Conservation (phyloP, 73 alveolate genomes). For the Stentor coeruleus region DNA sequence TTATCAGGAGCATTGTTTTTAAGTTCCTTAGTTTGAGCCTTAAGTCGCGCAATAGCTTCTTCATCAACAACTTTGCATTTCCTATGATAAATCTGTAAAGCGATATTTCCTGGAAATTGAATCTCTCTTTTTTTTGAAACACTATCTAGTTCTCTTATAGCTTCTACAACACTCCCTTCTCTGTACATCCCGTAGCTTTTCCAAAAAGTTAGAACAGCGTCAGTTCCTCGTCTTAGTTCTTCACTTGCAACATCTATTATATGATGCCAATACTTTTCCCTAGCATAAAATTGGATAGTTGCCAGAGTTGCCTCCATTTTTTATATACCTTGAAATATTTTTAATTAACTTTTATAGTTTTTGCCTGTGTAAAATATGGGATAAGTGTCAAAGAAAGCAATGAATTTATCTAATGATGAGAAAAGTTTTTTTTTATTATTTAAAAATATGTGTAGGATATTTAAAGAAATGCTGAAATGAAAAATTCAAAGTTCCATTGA, state of each 20-base stretch:
- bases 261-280: conserved; percentile 79
- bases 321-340: no score
- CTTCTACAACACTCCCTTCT: conserved; percentile 94
- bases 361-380: no score
- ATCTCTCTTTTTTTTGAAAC: conserved; percentile 85
- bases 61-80: conserved; percentile 82
- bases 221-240: conserved; percentile 88
- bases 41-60: conserved; percentile 41
- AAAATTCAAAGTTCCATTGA: no score
- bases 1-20: conserved; percentile 70
- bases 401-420: no score
- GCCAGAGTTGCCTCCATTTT: conserved; percentile 79
- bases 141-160: conserved; percentile 90
- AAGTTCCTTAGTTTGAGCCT: conserved; percentile 35
- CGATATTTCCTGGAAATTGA: conserved; percentile 80
- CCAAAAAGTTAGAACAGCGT: conserved; percentile 96
- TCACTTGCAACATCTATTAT: conserved; percentile 62
- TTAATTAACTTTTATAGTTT: no score
- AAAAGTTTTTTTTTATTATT: no score
- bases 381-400: no score
- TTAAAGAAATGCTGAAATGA: no score
- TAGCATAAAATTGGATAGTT: conserved; percentile 63
- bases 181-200: conserved; percentile 88
- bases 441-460: no score
- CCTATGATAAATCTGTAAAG: conserved; percentile 82